phyloP scores from a whole-genome alignment of 495 filamentous ascomycete genomes.

The Parathielavia hyrcaniae region DNA sequence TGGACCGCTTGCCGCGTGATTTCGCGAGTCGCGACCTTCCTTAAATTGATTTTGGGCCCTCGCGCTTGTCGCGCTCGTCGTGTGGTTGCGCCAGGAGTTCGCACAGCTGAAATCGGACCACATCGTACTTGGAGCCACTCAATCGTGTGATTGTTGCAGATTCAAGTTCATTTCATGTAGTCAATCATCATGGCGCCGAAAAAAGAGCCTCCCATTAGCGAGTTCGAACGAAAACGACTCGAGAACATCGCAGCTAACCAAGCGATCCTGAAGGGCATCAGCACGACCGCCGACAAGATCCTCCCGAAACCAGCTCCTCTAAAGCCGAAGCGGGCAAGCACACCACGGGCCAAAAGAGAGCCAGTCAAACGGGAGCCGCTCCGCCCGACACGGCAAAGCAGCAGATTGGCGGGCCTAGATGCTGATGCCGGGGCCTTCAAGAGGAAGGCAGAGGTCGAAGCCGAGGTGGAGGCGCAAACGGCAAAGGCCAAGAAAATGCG shows the following conservation, averaged over 20 bases:
- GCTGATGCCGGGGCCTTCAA: conserved; percentile 66
- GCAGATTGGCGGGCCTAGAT: conserved; percentile 45
- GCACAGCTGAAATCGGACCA: no score
- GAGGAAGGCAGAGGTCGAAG: conserved; percentile 70
- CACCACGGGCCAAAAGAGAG: conserved; percentile 28
- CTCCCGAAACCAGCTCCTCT: conserved; percentile 28
- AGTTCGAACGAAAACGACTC: conserved; percentile 49
- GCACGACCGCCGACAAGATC: conserved; percentile 32
- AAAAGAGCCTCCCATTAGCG: conserved; percentile 40
- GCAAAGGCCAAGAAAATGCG: conserved; percentile 66
- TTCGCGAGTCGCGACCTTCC: conserved; percentile 19
- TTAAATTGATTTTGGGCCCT: conserved; percentile 25
- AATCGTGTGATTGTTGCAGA: neutral
- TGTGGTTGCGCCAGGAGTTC: neutral
- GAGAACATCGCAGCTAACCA: conserved; percentile 53
- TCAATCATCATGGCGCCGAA: conserved; percentile 24
- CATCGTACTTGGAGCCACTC: neutral
- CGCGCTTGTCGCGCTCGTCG: conserved; percentile 15
- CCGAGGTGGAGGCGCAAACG: conserved; percentile 53
- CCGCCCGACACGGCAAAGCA: conserved; percentile 46
- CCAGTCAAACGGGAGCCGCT: conserved; percentile 28
- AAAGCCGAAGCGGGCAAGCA: conserved; percentile 24
- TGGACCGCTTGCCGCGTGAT: conserved; percentile 19
- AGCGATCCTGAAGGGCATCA: conserved; percentile 43
- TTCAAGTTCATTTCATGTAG: neutral